Conservation (phyloP, 1,284 basidiomycete species). For the Leccinum variabile region DNA sequence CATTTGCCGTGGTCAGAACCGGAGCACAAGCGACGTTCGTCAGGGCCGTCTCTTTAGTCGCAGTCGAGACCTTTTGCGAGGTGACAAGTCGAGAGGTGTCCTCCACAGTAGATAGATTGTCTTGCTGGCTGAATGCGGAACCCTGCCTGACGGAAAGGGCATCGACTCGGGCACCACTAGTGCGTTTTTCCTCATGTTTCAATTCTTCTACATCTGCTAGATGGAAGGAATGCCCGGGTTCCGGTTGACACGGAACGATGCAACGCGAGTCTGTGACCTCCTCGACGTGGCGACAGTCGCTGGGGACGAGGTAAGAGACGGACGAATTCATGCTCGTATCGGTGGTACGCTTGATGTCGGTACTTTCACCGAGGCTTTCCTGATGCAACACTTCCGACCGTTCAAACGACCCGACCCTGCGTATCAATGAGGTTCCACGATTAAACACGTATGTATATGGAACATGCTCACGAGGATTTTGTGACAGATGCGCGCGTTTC, state of each 20-base stretch:
- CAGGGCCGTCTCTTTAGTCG: neutral
- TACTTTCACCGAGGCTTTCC: neutral
- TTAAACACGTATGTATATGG: neutral
- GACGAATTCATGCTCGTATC: neutral
- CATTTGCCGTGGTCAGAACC: neutral
- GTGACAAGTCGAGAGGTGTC: neutral
- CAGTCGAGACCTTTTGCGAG: neutral
- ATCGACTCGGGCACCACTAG: neutral
- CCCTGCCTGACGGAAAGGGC: neutral
- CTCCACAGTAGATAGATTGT: neutral
- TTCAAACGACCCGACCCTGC: slow-evolving; percentile 3
- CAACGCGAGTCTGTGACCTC: neutral
- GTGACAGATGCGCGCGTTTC: neutral
- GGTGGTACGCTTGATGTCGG: neutral
- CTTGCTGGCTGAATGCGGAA: neutral
- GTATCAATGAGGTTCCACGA: slow-evolving; percentile 1
- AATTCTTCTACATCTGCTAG: neutral
- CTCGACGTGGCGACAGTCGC: neutral
- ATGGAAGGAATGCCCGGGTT: neutral
- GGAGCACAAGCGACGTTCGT: neutral
- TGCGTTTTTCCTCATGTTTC: neutral
- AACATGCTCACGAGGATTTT: slow-evolving; percentile 6
- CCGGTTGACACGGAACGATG: neutral
- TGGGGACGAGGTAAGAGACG: neutral
- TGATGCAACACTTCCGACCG: neutral